phyloP scores from a whole-genome alignment of 441 rosid genomes.

The Melastoma candidum region DNA sequence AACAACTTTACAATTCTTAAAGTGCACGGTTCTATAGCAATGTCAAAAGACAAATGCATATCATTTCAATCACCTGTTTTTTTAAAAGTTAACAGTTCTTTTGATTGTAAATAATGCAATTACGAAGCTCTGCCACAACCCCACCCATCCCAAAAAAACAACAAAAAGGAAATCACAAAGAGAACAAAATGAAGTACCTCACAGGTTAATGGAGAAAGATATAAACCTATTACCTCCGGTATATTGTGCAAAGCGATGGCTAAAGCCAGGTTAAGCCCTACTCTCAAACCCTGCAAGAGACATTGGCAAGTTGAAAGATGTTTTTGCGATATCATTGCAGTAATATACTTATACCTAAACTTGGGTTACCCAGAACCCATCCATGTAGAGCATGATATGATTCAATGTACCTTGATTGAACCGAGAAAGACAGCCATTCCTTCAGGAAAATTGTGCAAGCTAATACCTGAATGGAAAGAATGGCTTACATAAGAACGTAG shows the following conservation, averaged over 20 bases:
- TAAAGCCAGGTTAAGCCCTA: constrained; percentile 89
- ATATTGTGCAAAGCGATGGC: constrained; percentile 99
- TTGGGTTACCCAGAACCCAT: not conserved
- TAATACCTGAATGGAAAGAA: constrained; percentile 53
- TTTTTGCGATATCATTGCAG: not conserved
- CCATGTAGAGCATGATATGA: constrained; percentile 5
- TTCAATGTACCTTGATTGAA: constrained; percentile 66
- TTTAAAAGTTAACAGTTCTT: too few species aligned
- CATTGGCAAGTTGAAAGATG: not conserved
- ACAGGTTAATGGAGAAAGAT: too few species aligned
- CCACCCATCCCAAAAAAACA: too few species aligned
- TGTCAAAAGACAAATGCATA: too few species aligned
- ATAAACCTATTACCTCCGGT: constrained; percentile 59
- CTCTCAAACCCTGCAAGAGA: constrained; percentile 70
- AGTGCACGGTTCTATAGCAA: too few species aligned
- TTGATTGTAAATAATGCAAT: too few species aligned
- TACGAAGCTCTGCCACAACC: too few species aligned
- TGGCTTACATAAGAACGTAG: constrained; percentile 1
- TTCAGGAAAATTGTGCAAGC: constrained; percentile 99
- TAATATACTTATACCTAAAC: not conserved
- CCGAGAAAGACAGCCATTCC: constrained; percentile 99
- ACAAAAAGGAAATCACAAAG: too few species aligned
- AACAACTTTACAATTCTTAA: too few species aligned
- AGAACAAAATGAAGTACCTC: too few species aligned
- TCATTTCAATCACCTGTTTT: too few species aligned